Evolutionary conservation across 352 stramenopile species (phyloP), one percentile per base, ranked within the genome.

Genomic region (Peronospora belbahrii): DNA sequence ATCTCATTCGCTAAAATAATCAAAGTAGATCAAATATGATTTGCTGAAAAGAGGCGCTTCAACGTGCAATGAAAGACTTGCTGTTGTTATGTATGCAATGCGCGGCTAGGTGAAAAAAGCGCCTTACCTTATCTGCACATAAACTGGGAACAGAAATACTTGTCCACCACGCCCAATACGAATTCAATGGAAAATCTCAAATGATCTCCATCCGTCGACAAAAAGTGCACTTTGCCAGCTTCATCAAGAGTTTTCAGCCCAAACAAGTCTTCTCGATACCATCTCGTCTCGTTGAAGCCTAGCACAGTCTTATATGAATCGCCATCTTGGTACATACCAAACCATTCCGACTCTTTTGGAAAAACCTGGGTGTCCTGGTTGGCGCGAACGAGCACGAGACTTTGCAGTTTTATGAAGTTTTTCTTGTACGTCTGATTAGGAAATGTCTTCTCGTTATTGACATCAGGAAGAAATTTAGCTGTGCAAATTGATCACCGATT

Each of bases 241-340:
- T 77, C 51, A 56, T 97, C 59, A 10, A 96, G 68, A 3, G 88
- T 96, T 36, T 76, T 59, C 7, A 98, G 57, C 6, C 93, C 93
- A 56, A 98, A 98, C 19, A 83, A 74, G 60, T 98, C 89, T 25
- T 90, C 56, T 17, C 64, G 35, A 56, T 97, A 98, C 88, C 90
- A 97, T 27, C 70, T 69, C 15, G 93, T 98, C 61, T 97, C 77
- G 50, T 97, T 96, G 56, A 95, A 95, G 18, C 59, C 60, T 17
- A 97, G 60, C 14, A 97, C 62, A 0, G 47, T 48, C 36, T 71
- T 66, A 52, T 80, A 83, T 38, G 85, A 65, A 28, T 77, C 44
- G 22, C 68, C 74, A 56, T 97, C 85, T 2, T 65, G 54, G 38
- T 94, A 96, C 31, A 73, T 77, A 18, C 88, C 91, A 41, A 93